phyloP scores from a whole-genome alignment of 805 yeast genomes.

The Torulaspora delbrueckii region DNA sequence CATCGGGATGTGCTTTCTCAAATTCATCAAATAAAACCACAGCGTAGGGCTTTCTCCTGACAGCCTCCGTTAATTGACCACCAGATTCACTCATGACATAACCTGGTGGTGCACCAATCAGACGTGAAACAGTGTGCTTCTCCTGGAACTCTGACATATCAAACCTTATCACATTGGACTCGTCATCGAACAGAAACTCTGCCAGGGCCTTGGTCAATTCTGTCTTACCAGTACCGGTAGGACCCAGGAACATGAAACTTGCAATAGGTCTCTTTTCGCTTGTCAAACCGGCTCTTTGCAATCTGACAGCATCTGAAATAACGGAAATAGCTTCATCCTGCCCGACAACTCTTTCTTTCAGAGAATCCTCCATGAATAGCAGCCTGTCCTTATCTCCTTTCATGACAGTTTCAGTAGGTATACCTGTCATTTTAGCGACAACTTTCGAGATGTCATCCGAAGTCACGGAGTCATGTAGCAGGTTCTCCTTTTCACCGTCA shows the following conservation, averaged over 20 bases:
- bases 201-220: constrained; percentile 91
- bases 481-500: constrained; percentile 28
- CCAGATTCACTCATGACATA: constrained; percentile 90
- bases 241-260: constrained; percentile 93
- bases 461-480: constrained; percentile 80
- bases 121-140: constrained; percentile 80
- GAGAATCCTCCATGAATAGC: constrained; percentile 75
- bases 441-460: constrained; percentile 92
- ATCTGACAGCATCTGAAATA: constrained; percentile 87
- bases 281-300: constrained; percentile 95
- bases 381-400: constrained; percentile 92
- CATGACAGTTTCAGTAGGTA: constrained; percentile 85
- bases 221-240: constrained; percentile 98
- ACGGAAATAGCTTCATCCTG: constrained; percentile 93
- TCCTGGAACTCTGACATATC: constrained; percentile 99
- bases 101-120: constrained; percentile 98
- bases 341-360: constrained; percentile 79
- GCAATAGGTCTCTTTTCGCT: constrained; percentile 94
- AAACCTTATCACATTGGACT: constrained; percentile 78
- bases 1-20: constrained; percentile 95
- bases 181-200: constrained; percentile 86
- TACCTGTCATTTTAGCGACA: constrained; percentile 91
- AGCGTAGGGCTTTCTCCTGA: constrained; percentile 89
- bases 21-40: constrained; percentile 93
- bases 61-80: constrained; percentile 96